These are phyloP conservation scores for Selenicereus undatus DNA, from an alignment of 148 eudicot species.

Conservation along the genomic window DNA sequence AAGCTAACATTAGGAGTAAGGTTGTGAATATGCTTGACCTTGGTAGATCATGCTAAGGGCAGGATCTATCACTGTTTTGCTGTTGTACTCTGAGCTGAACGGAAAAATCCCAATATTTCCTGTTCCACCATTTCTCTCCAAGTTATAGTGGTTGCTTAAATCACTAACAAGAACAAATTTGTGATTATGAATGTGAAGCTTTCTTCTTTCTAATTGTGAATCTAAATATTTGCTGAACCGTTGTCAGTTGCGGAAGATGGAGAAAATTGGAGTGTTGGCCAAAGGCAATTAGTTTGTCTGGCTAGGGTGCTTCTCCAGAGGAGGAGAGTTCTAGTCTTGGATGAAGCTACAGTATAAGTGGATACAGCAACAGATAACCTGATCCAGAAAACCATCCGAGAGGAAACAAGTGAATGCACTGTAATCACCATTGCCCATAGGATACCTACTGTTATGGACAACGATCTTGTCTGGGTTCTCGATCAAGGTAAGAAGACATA, in stretches of 20 bases:
- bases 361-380: conserved; percentile 84
- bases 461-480: conserved; percentile 81
- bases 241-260: conserved; percentile 83
- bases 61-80: background rate
- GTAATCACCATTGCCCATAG: conserved; percentile 75
- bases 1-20: background rate
- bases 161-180: background rate
- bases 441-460: conserved; percentile 76
- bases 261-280: conserved; percentile 93
- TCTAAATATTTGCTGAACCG: conserved; percentile 10
- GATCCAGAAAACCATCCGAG: conserved; percentile 70
- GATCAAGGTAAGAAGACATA: conserved; percentile 59
- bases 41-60: background rate
- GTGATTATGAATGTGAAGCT: background rate
- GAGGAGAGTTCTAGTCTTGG: conserved; percentile 74
- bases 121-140: background rate
- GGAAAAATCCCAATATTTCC: background rate
- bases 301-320: conserved; percentile 74
- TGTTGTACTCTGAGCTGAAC: background rate
- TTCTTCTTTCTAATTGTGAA: background rate
- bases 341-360: conserved; percentile 93
- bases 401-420: conserved; percentile 72
- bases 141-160: background rate
- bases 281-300: conserved; percentile 84
- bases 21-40: background rate